A percentile compares a stretch with the other conserved stretches of the same genome.
These are phyloP conservation scores for Trichopus zeylanicus DNA, from an alignment of 116 monocot genomes.

Conservation along the genomic window DNA sequence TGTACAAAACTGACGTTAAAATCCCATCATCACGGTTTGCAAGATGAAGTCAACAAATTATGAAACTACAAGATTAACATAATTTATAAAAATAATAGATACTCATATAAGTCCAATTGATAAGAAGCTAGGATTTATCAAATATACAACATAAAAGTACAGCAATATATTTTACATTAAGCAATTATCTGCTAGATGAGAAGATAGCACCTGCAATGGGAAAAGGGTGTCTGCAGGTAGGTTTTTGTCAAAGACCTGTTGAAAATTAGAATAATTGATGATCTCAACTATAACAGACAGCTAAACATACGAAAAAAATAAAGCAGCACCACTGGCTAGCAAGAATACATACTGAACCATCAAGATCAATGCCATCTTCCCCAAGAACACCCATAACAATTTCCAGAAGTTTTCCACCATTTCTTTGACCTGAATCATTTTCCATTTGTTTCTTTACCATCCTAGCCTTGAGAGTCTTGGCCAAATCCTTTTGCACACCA, in stretches of 20 bases:
- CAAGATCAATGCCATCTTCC: constrained; percentile 76
- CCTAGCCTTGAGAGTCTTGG: constrained; percentile 71
- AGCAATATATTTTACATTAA: not conserved
- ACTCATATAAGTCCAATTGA: not conserved
- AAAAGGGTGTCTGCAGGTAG: constrained; percentile 63
- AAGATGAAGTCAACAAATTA: not conserved
- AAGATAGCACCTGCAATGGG: constrained; percentile 61
- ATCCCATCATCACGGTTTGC: not conserved
- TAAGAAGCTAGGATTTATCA: not conserved
- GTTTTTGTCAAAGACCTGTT: constrained; percentile 85
- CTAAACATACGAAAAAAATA: no score
- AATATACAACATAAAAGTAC: not conserved
- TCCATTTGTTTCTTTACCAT: constrained; percentile 68
- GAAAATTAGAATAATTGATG: constrained; percentile 10
- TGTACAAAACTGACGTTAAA: not conserved
- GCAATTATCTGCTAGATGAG: not conserved
- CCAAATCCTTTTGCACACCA: constrained; percentile 53
- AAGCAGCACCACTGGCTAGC: not conserved
- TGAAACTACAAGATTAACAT: not conserved
- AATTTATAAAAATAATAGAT: not conserved
- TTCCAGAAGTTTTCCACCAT: constrained; percentile 51
- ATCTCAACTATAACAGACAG: not conserved
- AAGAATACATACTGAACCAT: constrained; percentile 41
- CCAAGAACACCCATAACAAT: constrained; percentile 60
- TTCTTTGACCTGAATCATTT: constrained; percentile 41